phyloP scores from a whole-genome alignment of 2,329 filamentous ascomycete genomes.

The Colletotrichum salicis region DNA sequence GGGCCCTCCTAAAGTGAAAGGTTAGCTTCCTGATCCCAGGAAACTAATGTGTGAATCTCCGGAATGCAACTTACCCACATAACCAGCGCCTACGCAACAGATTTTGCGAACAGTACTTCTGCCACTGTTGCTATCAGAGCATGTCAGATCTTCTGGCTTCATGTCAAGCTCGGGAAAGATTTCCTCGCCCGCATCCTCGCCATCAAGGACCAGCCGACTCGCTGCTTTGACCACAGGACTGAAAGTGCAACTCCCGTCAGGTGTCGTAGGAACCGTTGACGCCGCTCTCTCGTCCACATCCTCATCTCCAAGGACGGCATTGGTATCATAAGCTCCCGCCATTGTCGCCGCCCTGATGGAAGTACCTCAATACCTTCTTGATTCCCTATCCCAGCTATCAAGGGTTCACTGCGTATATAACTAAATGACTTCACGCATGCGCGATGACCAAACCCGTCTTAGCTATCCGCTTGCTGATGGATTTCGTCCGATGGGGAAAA shows the following conservation, averaged over 20 bases:
- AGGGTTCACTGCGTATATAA: not conserved
- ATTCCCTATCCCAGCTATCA: not conserved
- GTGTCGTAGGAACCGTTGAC: conserved; percentile 58
- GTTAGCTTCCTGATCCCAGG: not conserved
- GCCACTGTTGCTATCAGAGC: not conserved
- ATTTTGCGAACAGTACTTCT: conserved; percentile 62
- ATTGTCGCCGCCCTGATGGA: not conserved
- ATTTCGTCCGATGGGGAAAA: conserved; percentile 14
- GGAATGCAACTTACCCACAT: conserved; percentile 69
- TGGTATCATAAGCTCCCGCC: not conserved
- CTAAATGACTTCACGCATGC: not conserved
- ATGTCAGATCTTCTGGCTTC: not conserved
- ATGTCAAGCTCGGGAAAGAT: conserved; percentile 2
- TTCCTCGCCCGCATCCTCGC: conserved; percentile 37
- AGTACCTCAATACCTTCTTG: not conserved
- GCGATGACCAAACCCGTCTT: not conserved
- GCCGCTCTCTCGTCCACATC: conserved; percentile 14
- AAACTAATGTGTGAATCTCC: not conserved
- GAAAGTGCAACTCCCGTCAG: conserved; percentile 54
- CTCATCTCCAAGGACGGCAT: not conserved
- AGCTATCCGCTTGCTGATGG: conserved; percentile 33
- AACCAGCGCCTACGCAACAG: conserved; percentile 80
- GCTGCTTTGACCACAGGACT: conserved; percentile 52
- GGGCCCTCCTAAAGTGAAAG: conserved; percentile 67
- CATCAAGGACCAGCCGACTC: not conserved